Evolutionary conservation across 768 basidiomycete genomes (phyloP).

Genomic region (Tulasnella sp.): DNA sequence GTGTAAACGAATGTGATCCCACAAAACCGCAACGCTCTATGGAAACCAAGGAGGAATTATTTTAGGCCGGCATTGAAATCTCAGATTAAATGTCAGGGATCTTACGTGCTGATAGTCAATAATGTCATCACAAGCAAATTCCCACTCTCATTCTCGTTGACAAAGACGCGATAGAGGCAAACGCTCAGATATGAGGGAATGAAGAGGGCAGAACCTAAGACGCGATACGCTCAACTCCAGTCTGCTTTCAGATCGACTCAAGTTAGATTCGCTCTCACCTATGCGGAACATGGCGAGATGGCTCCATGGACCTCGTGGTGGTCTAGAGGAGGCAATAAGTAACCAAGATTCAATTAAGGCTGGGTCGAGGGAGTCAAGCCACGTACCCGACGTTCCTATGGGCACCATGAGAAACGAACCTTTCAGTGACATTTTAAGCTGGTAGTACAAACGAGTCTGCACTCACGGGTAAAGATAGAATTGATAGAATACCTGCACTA

Average conservation of each 20-base stretch:
- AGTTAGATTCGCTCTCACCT: slow-evolving; percentile 31
- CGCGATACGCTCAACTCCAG: slow-evolving; percentile 16
- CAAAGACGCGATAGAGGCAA: slow-evolving; percentile 59
- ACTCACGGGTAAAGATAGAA: slow-evolving; percentile 84
- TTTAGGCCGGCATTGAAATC: too few relatives aligned
- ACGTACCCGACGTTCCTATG: slow-evolving; percentile 56
- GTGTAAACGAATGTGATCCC: slow-evolving; percentile 87
- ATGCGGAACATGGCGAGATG: slow-evolving; percentile 85
- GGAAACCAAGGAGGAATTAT: not conserved
- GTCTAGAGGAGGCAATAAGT: slow-evolving; percentile 2
- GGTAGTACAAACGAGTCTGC: too few relatives aligned
- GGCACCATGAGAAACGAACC: not conserved
- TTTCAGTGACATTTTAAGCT: not conserved
- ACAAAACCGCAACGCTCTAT: slow-evolving; percentile 77
- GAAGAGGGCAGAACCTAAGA: slow-evolving; percentile 52
- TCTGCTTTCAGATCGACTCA: slow-evolving; percentile 20
- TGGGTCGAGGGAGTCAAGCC: not conserved
- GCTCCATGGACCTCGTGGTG: slow-evolving; percentile 38
- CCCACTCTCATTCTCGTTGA: slow-evolving; percentile 55
- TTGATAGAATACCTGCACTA: slow-evolving; percentile 87
- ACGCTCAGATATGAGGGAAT: slow-evolving; percentile 84
- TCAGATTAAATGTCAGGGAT: slow-evolving; percentile 9
- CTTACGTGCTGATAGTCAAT: slow-evolving; percentile 67
- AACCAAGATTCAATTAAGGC: not conserved
- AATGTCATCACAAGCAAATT: slow-evolving; percentile 64